Percentiles rank a stretch among this genome's conserved stretches.
Conservation (phyloP, 805 yeast genomes). For the Starmerella bacillaris region DNA sequence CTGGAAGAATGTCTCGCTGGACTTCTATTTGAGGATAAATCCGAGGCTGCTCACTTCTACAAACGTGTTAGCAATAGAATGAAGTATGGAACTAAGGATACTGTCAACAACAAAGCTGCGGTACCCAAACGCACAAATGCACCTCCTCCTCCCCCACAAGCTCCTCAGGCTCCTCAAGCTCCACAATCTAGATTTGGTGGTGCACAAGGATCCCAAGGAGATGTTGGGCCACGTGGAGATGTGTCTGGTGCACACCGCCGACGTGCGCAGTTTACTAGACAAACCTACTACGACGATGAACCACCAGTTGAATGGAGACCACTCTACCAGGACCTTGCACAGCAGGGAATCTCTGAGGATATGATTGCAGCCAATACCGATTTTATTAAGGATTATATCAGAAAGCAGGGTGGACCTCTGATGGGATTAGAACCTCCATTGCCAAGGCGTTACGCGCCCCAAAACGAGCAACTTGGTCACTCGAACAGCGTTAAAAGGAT, state of each 20-base stretch:
- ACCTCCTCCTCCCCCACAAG: conserved; percentile 15
- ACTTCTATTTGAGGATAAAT: conserved; percentile 68
- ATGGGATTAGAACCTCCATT: conserved; percentile 74
- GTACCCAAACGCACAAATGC: conserved; percentile 42
- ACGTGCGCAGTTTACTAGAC: conserved; percentile 18
- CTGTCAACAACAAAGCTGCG: conserved; percentile 73
- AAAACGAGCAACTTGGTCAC: background rate
- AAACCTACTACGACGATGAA: conserved; percentile 50
- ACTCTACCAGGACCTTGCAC: conserved; percentile 51
- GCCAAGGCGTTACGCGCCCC: conserved; percentile 34
- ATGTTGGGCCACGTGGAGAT: conserved; percentile 50
- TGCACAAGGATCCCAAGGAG: background rate
- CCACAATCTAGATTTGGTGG: background rate
- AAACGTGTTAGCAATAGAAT: conserved; percentile 59
- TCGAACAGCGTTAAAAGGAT: conserved; percentile 3
- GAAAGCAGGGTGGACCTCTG: conserved; percentile 58
- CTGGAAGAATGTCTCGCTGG: conserved; percentile 80
- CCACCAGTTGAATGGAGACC: conserved; percentile 79
- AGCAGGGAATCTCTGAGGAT: conserved; percentile 68
- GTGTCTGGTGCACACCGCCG: conserved; percentile 21
- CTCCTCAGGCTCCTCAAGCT: conserved; percentile 22
- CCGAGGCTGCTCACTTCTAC: conserved; percentile 70
- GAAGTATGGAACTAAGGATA: conserved; percentile 74
- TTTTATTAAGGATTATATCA: conserved; percentile 61
- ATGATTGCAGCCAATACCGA: conserved; percentile 77